These are phyloP conservation scores for Suillus americanus DNA, from an alignment of 768 basidiomycete species.

Conservation along the genomic window DNA sequence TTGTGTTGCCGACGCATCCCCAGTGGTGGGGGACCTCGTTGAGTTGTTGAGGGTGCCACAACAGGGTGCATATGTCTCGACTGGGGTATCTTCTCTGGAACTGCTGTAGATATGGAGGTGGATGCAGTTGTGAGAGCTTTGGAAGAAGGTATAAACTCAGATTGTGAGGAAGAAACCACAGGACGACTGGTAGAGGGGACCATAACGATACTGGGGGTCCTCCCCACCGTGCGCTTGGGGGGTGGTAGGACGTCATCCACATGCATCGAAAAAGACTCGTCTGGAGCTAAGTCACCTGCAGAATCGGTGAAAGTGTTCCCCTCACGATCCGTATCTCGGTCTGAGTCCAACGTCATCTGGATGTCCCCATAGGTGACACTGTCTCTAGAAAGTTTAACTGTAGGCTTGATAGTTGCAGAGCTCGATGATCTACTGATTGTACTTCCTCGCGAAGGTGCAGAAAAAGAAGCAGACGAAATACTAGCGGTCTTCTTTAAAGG, in stretches of 20 bases:
- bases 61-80: background rate
- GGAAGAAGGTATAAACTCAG: background rate
- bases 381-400: background rate
- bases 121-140: background rate
- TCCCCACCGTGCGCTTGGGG: background rate
- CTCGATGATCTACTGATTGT: background rate
- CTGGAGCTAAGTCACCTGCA: background rate
- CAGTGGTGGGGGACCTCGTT: slow-evolving; percentile 21
- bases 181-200: background rate
- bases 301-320: background rate
- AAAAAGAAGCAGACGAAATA: background rate
- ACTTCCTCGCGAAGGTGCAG: background rate
- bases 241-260: background rate
- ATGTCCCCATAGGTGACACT: background rate
- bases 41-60: background rate
- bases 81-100: background rate
- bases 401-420: background rate
- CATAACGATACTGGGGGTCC: background rate
- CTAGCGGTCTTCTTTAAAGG: background rate
- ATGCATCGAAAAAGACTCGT: slow-evolving; percentile 1
- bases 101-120: background rate
- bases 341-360: background rate
- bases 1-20: slow-evolving; percentile 27
- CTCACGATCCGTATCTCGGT: background rate
- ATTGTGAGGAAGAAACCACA: background rate